Evolutionary conservation across 1,284 basidiomycete genomes (phyloP), one percentile per base, ranked within the genome.

Genomic region (Cryptococcus maquisensis): DNA sequence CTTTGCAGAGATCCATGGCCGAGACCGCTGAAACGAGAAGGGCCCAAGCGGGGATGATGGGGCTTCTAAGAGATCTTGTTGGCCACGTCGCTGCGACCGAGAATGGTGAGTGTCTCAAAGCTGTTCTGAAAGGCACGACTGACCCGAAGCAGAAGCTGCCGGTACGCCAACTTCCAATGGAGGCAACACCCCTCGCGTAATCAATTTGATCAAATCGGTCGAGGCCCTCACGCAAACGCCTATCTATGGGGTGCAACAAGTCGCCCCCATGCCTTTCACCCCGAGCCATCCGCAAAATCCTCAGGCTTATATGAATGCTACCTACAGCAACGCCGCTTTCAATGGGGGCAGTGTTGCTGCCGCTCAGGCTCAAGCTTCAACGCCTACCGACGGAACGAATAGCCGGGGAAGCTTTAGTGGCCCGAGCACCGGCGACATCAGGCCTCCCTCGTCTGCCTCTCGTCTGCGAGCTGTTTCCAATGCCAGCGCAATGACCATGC

Each of bases 21-120:
- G 65, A 67, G 32, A 51, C 69, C 12, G 56, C 52, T 6, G 65
- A 68, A 2, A 63, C 65, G 2, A 57, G 67, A 37, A 53, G 42
- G 16, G 59, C 68, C 41, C 69, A 72, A 54, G 56, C 56, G 46
- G 64, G 63, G 12, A 47, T 69, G 47, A 55, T 64, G 52, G 56
- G 48, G 18, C 43, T 73, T 21, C 13, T 73, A 53, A 63, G 67
- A 23, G 70, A 74, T 21, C 52, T 74, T 1, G 62, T 73, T 20
- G 57, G 54, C 2, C 69, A 73, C 49, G 28, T 73, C 18, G 65
- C 54, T 3, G 51, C 54, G 5, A 51, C 50, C n/a, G 69, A 71
- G 47, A 60, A 63, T 44, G 69, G 72, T 74, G 42, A 54, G 69
- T 23, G 40, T 37, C 1, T 40, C 21, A 43, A 37, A 8, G 37